A percentile compares a stretch with the other conserved stretches of the same genome.
Evolutionary conservation across 176 grass and related monocot genomes (phyloP).

Genomic region (Lolium rigidum): DNA sequence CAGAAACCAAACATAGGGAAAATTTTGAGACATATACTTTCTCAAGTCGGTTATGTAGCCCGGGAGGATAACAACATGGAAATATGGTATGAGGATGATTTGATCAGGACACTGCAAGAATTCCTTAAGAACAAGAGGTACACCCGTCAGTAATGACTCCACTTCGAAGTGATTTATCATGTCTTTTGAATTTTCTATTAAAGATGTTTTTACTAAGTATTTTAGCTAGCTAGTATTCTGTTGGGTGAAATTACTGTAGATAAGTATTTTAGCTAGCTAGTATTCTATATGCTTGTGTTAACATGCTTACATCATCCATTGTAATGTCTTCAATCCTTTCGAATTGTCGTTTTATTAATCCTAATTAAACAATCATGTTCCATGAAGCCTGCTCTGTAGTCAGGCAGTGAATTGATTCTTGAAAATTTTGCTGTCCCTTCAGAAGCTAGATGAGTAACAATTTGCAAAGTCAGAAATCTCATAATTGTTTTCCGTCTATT

Average conservation of each 20-base stretch:
- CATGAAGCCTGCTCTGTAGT: background rate
- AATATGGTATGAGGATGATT: background rate
- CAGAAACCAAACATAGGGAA: background rate
- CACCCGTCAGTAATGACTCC: too few relatives aligned
- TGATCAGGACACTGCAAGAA: background rate
- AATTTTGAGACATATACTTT: background rate
- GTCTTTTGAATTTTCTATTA: too few relatives aligned
- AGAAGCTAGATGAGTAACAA: background rate
- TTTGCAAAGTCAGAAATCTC: too few relatives aligned
- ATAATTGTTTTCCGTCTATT: too few relatives aligned
- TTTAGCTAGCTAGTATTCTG: background rate
- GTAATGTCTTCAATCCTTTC: background rate
- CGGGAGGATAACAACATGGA: background rate
- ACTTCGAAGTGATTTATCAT: too few relatives aligned
- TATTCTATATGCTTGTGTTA: background rate
- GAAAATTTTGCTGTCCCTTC: background rate
- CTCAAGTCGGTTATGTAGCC: background rate
- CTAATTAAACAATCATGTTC: background rate
- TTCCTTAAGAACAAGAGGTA: conserved; percentile 2
- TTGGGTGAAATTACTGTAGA: too few relatives aligned
- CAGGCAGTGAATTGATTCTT: background rate
- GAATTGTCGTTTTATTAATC: background rate
- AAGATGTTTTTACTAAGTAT: too few relatives aligned
- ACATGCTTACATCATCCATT: background rate
- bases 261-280: background rate